A percentile compares a stretch with the other conserved stretches of the same genome.
Evolutionary conservation across 176 grass and related monocot species (phyloP).

Genomic region (Oryza punctata): DNA sequence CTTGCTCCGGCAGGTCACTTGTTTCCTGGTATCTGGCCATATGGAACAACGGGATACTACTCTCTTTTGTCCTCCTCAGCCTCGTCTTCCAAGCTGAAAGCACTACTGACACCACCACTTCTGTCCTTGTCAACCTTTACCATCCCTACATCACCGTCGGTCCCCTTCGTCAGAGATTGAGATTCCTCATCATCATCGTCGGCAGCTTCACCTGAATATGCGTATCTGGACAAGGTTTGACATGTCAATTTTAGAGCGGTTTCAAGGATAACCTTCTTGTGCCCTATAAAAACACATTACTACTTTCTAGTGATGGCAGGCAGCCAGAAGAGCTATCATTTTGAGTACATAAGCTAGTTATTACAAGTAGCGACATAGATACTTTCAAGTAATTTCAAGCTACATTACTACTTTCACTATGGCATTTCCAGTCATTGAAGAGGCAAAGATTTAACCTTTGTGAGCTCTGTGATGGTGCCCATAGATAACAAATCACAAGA

Average conservation of each 20-base stretch:
- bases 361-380: background rate
- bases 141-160: slow-evolving; percentile 85
- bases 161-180: slow-evolving; percentile 81
- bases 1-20: slow-evolving; percentile 32
- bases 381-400: background rate
- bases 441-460: slow-evolving; percentile 70
- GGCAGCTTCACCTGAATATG: slow-evolving; percentile 78
- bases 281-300: background rate
- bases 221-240: slow-evolving; percentile 65
- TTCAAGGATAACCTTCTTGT: background rate
- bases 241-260: background rate
- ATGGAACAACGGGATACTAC: slow-evolving; percentile 38
- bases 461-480: slow-evolving; percentile 95
- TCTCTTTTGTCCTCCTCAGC: slow-evolving; percentile 91
- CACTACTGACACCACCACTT: slow-evolving; percentile 49
- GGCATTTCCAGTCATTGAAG: background rate
- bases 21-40: background rate
- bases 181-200: slow-evolving; percentile 86
- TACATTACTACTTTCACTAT: background rate
- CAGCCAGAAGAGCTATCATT: background rate
- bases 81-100: slow-evolving; percentile 67
- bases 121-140: slow-evolving; percentile 76
- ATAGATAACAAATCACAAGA: slow-evolving; percentile 86
- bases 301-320: background rate
- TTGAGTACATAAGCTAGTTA: background rate